Evolutionary conservation across 441 rosid genomes (phyloP), one percentile per base, ranked within the genome.

Genomic region (Brassica hybrid): DNA sequence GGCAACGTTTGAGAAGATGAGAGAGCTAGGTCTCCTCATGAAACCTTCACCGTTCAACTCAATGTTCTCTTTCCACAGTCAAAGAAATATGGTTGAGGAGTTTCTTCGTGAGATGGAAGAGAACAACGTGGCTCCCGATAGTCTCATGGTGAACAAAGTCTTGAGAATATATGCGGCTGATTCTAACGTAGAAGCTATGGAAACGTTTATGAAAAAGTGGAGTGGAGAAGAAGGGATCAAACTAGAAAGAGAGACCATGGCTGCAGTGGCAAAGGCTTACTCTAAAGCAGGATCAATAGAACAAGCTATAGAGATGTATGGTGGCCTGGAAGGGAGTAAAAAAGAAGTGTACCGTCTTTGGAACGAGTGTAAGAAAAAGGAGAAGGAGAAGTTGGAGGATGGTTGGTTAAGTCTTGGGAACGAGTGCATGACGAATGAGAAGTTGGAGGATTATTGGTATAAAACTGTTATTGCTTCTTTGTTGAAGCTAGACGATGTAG

Each of bases 21-120:
- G 68, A 18, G 27, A 65, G 52, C 10, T 65, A 5, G 68, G 68
- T 6, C 11, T 65, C 16, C 68, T 65, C 8, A 36, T 19, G 52
- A 65, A 18, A 65, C 52, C 68, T 65, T 65, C 52, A 36, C 68
- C 68, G 5, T 65, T 36, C 68, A 65, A 65, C n/a, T 36, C 68
- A 12, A 62, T 62, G 66, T 12, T 62, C 19, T 27, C 66, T 62
- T 2, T 62, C 43, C 16, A n/a, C 12, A 45, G 14, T 45, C 52
- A 45, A 45, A 4, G 6, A 30, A 0, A 25, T 7, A 62, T 7
- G 43, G 66, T 30, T 19, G 9, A 14, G 2, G 21, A 62, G 66
- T 1, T 62, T n/a, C 66, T 62, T 30, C 21, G 43, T 62, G 66
- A 62, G 66, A 30, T 62, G 66, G 36, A 14, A 30, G 43, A 62